phyloP scores from a whole-genome alignment of 2,329 filamentous ascomycete species.

The Hypoxylon sp. region DNA sequence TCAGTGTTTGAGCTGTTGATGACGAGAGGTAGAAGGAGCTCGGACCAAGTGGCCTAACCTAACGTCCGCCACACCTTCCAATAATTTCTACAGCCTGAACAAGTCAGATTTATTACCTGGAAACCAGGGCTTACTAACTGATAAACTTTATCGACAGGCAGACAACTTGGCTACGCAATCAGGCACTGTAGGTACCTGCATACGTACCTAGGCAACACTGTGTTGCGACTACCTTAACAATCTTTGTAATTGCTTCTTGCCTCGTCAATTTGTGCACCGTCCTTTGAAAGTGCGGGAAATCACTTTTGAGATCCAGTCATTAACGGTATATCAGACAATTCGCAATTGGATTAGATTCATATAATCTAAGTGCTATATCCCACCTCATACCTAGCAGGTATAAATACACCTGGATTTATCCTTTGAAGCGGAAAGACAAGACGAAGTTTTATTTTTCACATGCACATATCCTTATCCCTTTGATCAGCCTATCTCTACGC shows the following conservation, averaged over 20 bases:
- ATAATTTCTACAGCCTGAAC: constrained; percentile 42
- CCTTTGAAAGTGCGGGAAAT: too few species aligned
- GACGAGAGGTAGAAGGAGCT: constrained; percentile 46
- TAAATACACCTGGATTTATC: too few species aligned
- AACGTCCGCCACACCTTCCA: constrained; percentile 42
- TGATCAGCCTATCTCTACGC: too few species aligned
- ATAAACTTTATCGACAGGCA: constrained; percentile 44
- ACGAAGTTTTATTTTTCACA: too few species aligned
- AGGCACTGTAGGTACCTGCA: constrained; percentile 39
- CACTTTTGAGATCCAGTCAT: too few species aligned
- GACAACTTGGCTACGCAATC: constrained; percentile 45
- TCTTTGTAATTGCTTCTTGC: not conserved
- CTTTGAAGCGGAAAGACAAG: too few species aligned
- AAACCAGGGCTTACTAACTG: constrained; percentile 36
- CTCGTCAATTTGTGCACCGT: not conserved
- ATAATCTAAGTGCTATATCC: too few species aligned
- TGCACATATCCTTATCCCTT: too few species aligned
- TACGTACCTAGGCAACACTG: constrained; percentile 25
- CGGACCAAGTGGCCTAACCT: constrained; percentile 40
- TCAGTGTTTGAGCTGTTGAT: constrained; percentile 45
- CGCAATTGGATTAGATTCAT: too few species aligned
- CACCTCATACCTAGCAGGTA: too few species aligned
- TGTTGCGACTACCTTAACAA: not conserved
- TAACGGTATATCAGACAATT: too few species aligned
- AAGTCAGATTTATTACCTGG: constrained; percentile 40